Evolutionary conservation across 352 stramenopile species (phyloP), one percentile per base, ranked within the genome.

Genomic region (Aphanomyces stellatus): DNA sequence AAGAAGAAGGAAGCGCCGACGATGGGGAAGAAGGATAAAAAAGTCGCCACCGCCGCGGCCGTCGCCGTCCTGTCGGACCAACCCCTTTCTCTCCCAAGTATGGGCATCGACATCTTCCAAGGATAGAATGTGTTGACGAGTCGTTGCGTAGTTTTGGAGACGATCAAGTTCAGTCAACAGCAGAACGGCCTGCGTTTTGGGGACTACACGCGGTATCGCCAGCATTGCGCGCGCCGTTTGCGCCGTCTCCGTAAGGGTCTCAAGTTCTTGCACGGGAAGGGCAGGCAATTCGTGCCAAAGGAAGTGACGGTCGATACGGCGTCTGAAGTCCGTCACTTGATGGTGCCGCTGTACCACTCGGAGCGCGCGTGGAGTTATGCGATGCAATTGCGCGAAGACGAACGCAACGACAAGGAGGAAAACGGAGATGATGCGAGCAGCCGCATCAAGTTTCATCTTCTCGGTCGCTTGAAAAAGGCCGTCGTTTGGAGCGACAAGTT

Each of bases 371-470:
- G 89, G 89, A 88, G 85, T 35, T 96, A 93, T 71, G 89, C 89
- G 6, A 96, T 96, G 88, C 86, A 96, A 72, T 80, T 96, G 25
- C 96, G 91, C 71, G 85, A 91, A 71, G 85, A 96, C 65, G 87
- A 93, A 72, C 91, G 89, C 62, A 63, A 88, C 55, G 84, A 95
- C 57, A 90, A 93, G 74, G 81, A 82, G n/a, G 83, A 93, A 71
- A 76, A 93, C 59, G 81, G 83, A 34, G 82, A 88, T 42, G 84
- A 93, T 43, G 88, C 87, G 67, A 93, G 93, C 72, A 90, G 85
- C 30, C 85, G 86, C 69, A 92, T 93, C 67, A 93, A 91, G 72
- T 95, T 92, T 68, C 89, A 96, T 71, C 68, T 95, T n/a, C 85
- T 85, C 25, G 86, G 81, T 30, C 86, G 89, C 30, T 80, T 97